These are phyloP conservation scores for Huiozyma naganishii DNA, from an alignment of 805 yeast species.

Conservation along the genomic window DNA sequence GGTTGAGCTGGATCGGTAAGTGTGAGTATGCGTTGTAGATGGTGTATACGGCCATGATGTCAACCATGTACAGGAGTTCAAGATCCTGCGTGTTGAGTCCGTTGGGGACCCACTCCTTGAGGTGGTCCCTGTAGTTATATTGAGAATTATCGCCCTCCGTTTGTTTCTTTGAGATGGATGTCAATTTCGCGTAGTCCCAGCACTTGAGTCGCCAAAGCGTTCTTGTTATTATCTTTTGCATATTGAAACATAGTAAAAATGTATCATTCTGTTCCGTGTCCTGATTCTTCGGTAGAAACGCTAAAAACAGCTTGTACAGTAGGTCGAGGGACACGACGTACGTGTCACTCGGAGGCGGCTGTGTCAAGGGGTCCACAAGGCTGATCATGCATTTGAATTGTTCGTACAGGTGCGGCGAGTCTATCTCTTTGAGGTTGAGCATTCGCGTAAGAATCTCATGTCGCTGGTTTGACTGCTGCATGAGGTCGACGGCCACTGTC, in stretches of 20 bases:
- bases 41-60: constrained; percentile 33
- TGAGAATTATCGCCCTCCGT: constrained; percentile 7
- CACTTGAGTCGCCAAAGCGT: constrained; percentile 18
- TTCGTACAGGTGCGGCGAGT: constrained; percentile 12
- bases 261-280: constrained; percentile 15
- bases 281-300: constrained; percentile 23
- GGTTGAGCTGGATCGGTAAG: constrained; percentile 37
- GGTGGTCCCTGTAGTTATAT: constrained; percentile 21
- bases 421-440: constrained; percentile 7
- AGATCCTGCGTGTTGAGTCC: constrained; percentile 32
- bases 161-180: constrained; percentile 4
- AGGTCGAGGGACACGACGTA: constrained; percentile 44
- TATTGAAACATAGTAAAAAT: constrained; percentile 19
- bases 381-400: constrained; percentile 27
- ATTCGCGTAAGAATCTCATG: constrained; percentile 14
- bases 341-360: constrained; percentile 50
- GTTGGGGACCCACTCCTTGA: constrained; percentile 28
- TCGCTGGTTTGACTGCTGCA: constrained; percentile 15
- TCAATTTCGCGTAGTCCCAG: constrained; percentile 16
- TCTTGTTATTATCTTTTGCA: constrained; percentile 19
- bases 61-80: constrained; percentile 36
- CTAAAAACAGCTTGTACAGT: constrained; percentile 42
- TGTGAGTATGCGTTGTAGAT: constrained; percentile 35
- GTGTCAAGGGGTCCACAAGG: constrained; percentile 54
- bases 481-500: constrained; percentile 7